Base-by-base conservation (phyloP, 768 basidiomycete genomes). In the Saitozyma sp. region DNA sequence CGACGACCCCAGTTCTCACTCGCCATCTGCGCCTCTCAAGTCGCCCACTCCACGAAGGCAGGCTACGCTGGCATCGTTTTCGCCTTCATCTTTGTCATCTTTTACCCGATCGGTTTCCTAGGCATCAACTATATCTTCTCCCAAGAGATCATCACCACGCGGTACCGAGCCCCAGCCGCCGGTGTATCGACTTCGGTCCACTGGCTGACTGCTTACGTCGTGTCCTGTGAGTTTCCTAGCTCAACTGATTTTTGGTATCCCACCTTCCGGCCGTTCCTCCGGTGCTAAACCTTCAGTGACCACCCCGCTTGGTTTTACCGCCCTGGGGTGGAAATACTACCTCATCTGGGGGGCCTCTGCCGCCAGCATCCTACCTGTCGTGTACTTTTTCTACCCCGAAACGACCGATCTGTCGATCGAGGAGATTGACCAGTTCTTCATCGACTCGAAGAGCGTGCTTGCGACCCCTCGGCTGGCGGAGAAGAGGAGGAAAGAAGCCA, bases 341-440 rank as follows among this genome's bases (percentile, higher is more conserved):
- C 58, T 71, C 11, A 59, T 73, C 19, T 73, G 66, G 61, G 67
- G 57, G 20, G 59, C 55, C 5, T 59, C 59, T 8, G 66, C 67
- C 14, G 19, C 61, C 38, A 50, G 41, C 29, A 67, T 65, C 54
- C 62, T 66, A 7, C 57, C 65, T 40, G 52, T 61, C 9, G 63
- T 62, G 16, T 69, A 67, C 57, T 73, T 73, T 62, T 62, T 69
- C 50, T 70, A 65, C 54, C 69, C 66, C 20, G 86, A 87, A 75
- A 88, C 86, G 3, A 87, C 86, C 81, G n/a, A n/a, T n/a, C n/a
- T n/a, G n/a, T n/a, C n/a, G n/a, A 67, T 86, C 19, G 85, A 85
- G 68, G 82, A 85, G 59, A 86, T 86, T 38, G 67, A 66, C 40
- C 56, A 61, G 37, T 50, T 66, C 3, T 66, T 62, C 54, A 61